phyloP scores from a whole-genome alignment of 2,329 filamentous ascomycete species.

The Calonectria pseudoturangicola region DNA sequence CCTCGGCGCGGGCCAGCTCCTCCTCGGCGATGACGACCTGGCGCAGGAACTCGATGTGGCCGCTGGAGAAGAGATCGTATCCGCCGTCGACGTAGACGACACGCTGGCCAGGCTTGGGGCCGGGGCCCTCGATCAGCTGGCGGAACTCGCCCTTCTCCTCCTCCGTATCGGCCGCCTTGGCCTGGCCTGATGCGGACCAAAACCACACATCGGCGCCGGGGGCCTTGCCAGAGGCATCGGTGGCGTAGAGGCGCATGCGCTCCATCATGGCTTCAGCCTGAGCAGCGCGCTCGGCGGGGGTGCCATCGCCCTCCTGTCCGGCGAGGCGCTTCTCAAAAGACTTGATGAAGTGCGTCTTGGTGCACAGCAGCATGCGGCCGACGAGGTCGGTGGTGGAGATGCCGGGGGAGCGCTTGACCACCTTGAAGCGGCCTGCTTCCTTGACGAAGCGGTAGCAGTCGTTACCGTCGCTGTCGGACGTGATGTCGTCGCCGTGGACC shows the following conservation, averaged over 20 bases:
- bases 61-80: conserved; percentile 96
- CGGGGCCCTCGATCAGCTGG: conserved; percentile 81
- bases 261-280: conserved; percentile 82
- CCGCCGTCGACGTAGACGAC: conserved; percentile 97
- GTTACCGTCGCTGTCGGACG: conserved; percentile 92
- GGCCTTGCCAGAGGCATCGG: conserved; percentile 85
- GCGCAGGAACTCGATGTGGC: conserved; percentile 95
- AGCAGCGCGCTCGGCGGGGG: conserved; percentile 77
- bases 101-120: conserved; percentile 84
- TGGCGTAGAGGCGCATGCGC: conserved; percentile 89
- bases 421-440: conserved; percentile 93
- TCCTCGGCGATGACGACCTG: conserved; percentile 85
- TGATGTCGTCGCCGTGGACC: conserved; percentile 97
- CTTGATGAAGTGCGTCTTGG: conserved; percentile 93
- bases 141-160: conserved; percentile 80
- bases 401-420: conserved; percentile 95
- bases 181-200: conserved; percentile 78
- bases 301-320: conserved; percentile 84
- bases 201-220: conserved; percentile 91
- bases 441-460: conserved; percentile 99
- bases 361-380: conserved; percentile 96
- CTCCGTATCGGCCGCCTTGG: conserved; percentile 64
- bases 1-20: conserved; percentile 77
- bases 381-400: conserved; percentile 99
- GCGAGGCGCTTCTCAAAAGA: conserved; percentile 81